Evolutionary conservation across 1,284 basidiomycete species (phyloP).

Genomic region (Phellopilus nigrolimitatus): DNA sequence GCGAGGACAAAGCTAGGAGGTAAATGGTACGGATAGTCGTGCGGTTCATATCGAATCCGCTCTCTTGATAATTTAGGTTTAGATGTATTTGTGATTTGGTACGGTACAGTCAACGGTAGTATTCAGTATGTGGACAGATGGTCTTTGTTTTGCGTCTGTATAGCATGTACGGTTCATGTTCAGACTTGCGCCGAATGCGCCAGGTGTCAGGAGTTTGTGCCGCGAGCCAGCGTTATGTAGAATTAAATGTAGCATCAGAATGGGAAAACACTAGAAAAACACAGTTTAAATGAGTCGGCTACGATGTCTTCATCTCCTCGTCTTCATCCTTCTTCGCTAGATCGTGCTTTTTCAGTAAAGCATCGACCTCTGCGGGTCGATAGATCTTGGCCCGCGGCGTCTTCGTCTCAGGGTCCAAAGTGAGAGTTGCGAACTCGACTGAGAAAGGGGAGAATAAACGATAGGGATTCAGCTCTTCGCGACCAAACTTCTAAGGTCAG

Average conservation of each 20-base stretch:
- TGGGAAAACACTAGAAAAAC: not conserved
- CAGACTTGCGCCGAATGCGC: too few relatives aligned
- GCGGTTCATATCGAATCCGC: not conserved
- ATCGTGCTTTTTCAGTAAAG: constrained; percentile 77
- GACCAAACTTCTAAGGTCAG: constrained; percentile 3
- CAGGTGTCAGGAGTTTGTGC: too few relatives aligned
- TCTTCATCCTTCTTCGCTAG: constrained; percentile 80
- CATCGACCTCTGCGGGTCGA: constrained; percentile 87
- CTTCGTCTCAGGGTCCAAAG: constrained; percentile 73
- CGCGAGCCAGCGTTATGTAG: too few relatives aligned
- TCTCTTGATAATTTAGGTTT: not conserved
- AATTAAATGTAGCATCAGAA: not conserved
- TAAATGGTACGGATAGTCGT: constrained; percentile 59
- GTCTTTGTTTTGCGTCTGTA: too few relatives aligned
- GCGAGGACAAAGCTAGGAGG: constrained; percentile 50
- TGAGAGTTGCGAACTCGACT: constrained; percentile 97
- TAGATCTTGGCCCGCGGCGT: constrained; percentile 91
- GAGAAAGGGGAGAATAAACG: constrained; percentile 6
- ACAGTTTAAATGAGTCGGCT: not conserved
- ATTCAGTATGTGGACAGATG: too few relatives aligned
- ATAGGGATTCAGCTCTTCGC: too few relatives aligned
- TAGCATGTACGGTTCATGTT: too few relatives aligned
- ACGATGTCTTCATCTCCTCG: constrained; percentile 8
- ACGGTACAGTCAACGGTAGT: too few relatives aligned
- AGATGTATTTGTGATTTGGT: not conserved